Percentiles rank a stretch among this genome's conserved stretches.
Evolutionary conservation across 1,284 basidiomycete species (phyloP).

Genomic region (Cryptococcus sp.): DNA sequence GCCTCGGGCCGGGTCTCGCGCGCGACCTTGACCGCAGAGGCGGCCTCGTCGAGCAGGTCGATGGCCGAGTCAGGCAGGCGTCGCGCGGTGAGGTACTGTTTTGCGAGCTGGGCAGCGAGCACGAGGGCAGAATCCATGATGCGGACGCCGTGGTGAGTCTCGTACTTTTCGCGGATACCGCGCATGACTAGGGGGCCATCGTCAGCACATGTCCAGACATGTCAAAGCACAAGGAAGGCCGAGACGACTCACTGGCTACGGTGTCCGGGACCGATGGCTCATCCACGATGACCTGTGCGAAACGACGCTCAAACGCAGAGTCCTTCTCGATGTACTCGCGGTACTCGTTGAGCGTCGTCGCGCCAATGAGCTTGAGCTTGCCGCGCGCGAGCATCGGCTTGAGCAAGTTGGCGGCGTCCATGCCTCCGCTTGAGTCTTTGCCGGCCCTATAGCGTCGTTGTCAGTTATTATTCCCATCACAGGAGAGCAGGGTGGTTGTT

Average conservation of each 20-base stretch:
- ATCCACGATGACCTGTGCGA: conserved; percentile 89
- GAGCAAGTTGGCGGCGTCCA: conserved; percentile 71
- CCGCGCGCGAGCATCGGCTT: conserved; percentile 88
- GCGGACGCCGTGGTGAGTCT: conserved; percentile 77
- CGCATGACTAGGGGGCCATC: conserved; percentile 55
- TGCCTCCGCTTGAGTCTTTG: conserved; percentile 47
- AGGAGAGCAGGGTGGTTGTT: conserved; percentile 43
- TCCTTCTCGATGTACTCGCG: conserved; percentile 95
- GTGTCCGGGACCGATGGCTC: conserved; percentile 89
- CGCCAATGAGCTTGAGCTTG: conserved; percentile 84
- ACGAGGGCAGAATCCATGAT: conserved; percentile 90
- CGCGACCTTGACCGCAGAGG: conserved; percentile 74
- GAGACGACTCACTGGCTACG: conserved; percentile 60
- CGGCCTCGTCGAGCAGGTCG: conserved; percentile 86
- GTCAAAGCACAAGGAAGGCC: background rate
- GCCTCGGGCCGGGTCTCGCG: conserved; percentile 92
- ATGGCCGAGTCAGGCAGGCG: conserved; percentile 87
- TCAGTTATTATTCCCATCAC: too few species aligned
- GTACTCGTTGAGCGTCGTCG: conserved; percentile 91
- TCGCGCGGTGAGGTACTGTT: conserved; percentile 86
- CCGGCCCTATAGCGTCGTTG: conserved; percentile 21
- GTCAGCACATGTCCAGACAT: conserved; percentile 3
- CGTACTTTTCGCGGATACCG: conserved; percentile 76
- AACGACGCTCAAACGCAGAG: conserved; percentile 88
- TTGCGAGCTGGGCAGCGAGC: conserved; percentile 84